Percentiles rank a stretch among this genome's conserved stretches.
phyloP scores from a whole-genome alignment of 2,329 filamentous ascomycete species.

The Ilyonectria robusta region DNA sequence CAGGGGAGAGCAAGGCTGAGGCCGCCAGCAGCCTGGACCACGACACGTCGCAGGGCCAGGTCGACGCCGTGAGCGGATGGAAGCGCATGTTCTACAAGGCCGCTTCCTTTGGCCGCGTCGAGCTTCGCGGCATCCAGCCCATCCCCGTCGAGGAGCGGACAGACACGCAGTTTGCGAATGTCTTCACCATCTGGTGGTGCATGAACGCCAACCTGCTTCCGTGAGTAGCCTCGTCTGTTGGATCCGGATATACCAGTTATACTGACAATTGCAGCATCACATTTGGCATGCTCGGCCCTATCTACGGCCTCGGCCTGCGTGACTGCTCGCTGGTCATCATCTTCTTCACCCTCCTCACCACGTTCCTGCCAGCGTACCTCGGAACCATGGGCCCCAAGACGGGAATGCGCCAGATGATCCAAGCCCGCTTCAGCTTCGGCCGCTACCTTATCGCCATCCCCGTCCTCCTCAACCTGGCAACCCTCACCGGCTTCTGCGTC shows the following conservation, averaged over 20 bases:
- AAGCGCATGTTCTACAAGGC: conserved; percentile 9
- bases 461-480: conserved; percentile 61
- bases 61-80: conserved; percentile 18
- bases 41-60: conserved; percentile 22
- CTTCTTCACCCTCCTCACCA: conserved; percentile 61
- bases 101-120: conserved; percentile 40
- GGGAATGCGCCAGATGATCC: conserved; percentile 63
- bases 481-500: conserved; percentile 63
- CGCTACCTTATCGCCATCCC: conserved; percentile 40
- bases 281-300: conserved; percentile 61
- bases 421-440: conserved; percentile 54
- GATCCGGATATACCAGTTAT: not conserved
- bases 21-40: conserved; percentile 12
- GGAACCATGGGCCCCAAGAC: conserved; percentile 60
- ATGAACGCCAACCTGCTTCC: conserved; percentile 51
- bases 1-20: conserved; percentile 17
- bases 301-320: conserved; percentile 58
- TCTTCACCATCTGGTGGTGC: conserved; percentile 51
- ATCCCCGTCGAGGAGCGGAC: conserved; percentile 49
- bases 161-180: conserved; percentile 49
- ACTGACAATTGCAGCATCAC: conserved; percentile 49
- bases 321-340: conserved; percentile 61
- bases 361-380: conserved; percentile 57
- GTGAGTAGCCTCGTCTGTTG: conserved; percentile 37
- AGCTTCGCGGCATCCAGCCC: conserved; percentile 49